Evolutionary conservation across 768 basidiomycete genomes (phyloP).

Genomic region (Suillus weaverae): DNA sequence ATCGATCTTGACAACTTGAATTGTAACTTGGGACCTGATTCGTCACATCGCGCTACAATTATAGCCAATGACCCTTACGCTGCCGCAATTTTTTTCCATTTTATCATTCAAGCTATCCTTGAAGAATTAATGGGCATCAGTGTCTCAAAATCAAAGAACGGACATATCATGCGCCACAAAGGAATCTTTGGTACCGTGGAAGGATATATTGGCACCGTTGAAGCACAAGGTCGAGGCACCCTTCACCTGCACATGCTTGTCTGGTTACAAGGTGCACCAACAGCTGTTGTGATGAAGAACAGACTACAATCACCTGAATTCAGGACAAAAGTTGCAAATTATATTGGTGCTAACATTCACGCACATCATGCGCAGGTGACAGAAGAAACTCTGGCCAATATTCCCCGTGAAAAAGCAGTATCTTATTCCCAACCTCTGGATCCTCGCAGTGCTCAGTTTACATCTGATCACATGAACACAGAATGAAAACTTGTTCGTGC

Average conservation of each 20-base stretch:
- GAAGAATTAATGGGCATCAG: slow-evolving; percentile 35
- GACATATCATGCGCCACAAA: neutral
- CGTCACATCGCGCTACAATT: slow-evolving; percentile 17
- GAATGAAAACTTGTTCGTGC: no score
- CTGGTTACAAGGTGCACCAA: neutral
- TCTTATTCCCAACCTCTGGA: neutral
- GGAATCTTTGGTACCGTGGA: slow-evolving; percentile 32
- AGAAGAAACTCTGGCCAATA: neutral
- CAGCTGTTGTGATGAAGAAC: neutral
- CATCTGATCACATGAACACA: no score
- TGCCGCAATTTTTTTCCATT: slow-evolving; percentile 42
- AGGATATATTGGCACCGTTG: slow-evolving; percentile 33
- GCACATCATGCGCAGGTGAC: neutral
- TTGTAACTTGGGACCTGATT: slow-evolving; percentile 24
- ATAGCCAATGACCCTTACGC: slow-evolving; percentile 43
- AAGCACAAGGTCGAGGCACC: slow-evolving; percentile 41
- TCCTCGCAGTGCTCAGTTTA: neutral
- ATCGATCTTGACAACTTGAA: slow-evolving; percentile 45
- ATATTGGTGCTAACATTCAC: neutral
- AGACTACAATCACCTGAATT: no score
- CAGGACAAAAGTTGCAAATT: neutral
- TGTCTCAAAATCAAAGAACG: slow-evolving; percentile 1
- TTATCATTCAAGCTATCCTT: slow-evolving; percentile 32
- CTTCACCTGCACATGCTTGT: slow-evolving; percentile 15
- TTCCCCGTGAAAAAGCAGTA: neutral